phyloP scores from a whole-genome alignment of 2,329 filamentous ascomycete genomes.

The Ophiognomonia clavigignenti-juglandacearum region DNA sequence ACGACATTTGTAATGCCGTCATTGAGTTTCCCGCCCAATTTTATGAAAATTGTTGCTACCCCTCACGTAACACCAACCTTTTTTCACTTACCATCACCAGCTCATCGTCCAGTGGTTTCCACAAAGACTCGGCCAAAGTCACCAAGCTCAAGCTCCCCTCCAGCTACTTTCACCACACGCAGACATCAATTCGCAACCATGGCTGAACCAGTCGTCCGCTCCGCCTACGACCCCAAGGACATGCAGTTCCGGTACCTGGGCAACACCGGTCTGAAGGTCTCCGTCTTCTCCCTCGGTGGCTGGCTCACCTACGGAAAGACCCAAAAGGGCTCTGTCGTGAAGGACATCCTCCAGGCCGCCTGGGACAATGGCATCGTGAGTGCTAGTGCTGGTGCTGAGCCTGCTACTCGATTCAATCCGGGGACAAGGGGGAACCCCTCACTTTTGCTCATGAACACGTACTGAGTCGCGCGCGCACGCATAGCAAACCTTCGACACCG shows the following conservation, averaged over 20 bases:
- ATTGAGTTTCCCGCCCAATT: constrained; percentile 11
- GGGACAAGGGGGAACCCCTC: too few relatives aligned
- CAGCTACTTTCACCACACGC: constrained; percentile 25
- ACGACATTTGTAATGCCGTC: constrained; percentile 14
- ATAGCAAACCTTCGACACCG: constrained; percentile 47
- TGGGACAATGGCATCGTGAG: constrained; percentile 44
- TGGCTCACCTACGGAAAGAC: constrained; percentile 66
- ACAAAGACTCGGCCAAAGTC: neutral
- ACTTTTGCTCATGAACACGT: too few relatives aligned
- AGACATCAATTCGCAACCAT: constrained; percentile 8
- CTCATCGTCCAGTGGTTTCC: too few relatives aligned
- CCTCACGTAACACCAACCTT: neutral
- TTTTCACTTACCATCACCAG: neutral
- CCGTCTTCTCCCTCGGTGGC: constrained; percentile 65
- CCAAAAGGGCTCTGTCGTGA: constrained; percentile 32
- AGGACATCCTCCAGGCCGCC: constrained; percentile 40
- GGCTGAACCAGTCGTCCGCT: constrained; percentile 16
- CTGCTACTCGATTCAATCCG: too few relatives aligned
- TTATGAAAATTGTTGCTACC: constrained; percentile 5
- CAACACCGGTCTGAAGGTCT: constrained; percentile 68
- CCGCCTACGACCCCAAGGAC: constrained; percentile 27
- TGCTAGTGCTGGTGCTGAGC: neutral
- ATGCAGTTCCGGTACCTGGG: constrained; percentile 73
- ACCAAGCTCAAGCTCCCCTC: too few relatives aligned
- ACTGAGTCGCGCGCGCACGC: constrained; percentile 2